Conservation (phyloP, 768 basidiomycete genomes). For the Tylopilus rubrobrunneus region DNA sequence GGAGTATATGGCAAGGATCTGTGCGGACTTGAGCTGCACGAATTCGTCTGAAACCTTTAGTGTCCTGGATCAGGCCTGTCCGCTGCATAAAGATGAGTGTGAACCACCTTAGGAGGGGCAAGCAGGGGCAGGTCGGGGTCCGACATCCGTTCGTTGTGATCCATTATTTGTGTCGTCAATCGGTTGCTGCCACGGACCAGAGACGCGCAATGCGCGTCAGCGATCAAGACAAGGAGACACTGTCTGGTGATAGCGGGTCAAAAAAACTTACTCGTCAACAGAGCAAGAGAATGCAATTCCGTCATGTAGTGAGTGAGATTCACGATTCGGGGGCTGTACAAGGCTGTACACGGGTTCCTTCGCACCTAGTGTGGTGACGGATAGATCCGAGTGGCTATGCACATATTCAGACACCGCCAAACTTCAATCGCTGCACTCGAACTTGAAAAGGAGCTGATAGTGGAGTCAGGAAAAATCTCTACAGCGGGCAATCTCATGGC, state of each 20-base stretch:
- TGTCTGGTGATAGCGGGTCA: too few relatives aligned
- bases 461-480: slow-evolving; percentile 76
- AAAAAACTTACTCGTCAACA: too few relatives aligned
- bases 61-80: slow-evolving; percentile 45
- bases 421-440: too few relatives aligned
- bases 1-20: slow-evolving; percentile 84
- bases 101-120: slow-evolving; percentile 66
- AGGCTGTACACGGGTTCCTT: too few relatives aligned
- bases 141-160: slow-evolving; percentile 82
- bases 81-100: not conserved
- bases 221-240: slow-evolving; percentile 80
- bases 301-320: too few relatives aligned
- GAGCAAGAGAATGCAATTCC: too few relatives aligned
- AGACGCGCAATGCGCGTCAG: slow-evolving; percentile 59
- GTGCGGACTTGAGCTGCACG: slow-evolving; percentile 84
- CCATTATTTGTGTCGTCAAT: slow-evolving; percentile 34
- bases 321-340: too few relatives aligned
- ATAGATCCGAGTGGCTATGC: too few relatives aligned
- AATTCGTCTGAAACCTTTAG: slow-evolving; percentile 90
- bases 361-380: too few relatives aligned
- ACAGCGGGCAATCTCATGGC: slow-evolving; percentile 78
- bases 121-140: slow-evolving; percentile 80
- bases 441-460: slow-evolving; percentile 80
- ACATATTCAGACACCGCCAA: too few relatives aligned
- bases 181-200: not conserved